Evolutionary conservation across 768 basidiomycete species (phyloP), one percentile per base, ranked within the genome.

Genomic region (Lactarius trivialis): DNA sequence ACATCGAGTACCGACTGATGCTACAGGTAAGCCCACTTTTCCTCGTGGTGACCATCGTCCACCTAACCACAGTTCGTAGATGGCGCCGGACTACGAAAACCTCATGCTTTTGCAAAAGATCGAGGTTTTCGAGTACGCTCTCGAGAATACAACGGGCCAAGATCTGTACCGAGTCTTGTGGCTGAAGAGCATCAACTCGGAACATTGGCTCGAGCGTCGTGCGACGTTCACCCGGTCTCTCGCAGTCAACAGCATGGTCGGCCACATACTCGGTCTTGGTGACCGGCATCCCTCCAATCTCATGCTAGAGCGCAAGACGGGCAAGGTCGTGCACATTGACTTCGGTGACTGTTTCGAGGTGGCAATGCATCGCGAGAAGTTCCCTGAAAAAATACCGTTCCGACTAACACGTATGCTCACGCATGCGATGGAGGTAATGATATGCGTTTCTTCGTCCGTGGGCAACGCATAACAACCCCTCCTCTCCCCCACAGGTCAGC

Each of bases 301-400:
- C 52, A 81, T 99, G 69, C 81, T 99, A 28, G 92, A 94, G 72
- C 86, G 93, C 64, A 85, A 84, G 64, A 93, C 90, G 1, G 96
- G 96, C 36, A 93, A 95, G 73, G 88, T 98, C 36, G 92, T 98
- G 39, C 97, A 99, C 70, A 97, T 94, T 65, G 94, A 95, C 72
- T 95, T 93, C 67, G 97, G 97, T 55, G 97, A 99, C 72, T 99
- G 97, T 71, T 99, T 98, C 74, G 95, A 98, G 75, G 88, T 97
- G 48, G 94, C 95, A 21, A 96, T 96, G 90, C 89, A 91, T 68
- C 89, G 94, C 70, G 94, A 97, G 74, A 99, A 99, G 76, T 98
- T 95, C 80, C 97, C 97, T 0, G 97, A 99, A 76, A 95, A 89
- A 73, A 93, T 99, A 57, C 97, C 97, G 0, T 99, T 99, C 86